Evolutionary conservation across 768 basidiomycete genomes (phyloP).

Genomic region (Mycena polygramma): DNA sequence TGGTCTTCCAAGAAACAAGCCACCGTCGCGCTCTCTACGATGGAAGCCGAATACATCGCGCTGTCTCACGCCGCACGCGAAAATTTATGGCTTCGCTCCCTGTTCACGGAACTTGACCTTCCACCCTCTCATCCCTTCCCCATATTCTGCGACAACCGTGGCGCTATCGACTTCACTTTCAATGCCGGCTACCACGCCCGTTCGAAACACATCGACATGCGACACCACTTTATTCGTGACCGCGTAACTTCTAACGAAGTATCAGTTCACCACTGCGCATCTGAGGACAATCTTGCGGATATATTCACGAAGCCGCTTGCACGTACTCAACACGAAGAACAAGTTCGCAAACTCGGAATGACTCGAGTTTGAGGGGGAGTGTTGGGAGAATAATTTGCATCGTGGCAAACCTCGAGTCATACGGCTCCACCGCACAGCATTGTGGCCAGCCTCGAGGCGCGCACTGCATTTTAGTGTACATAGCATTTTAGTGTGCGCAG

Average conservation of each 20-base stretch:
- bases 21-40: conserved; percentile 32
- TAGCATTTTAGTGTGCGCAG: too few species aligned
- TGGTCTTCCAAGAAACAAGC: conserved; percentile 51
- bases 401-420: conserved; percentile 2
- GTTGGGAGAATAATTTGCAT: conserved; percentile 3
- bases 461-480: too few species aligned
- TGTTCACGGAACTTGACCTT: conserved; percentile 35
- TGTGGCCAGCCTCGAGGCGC: too few species aligned
- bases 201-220: conserved; percentile 49
- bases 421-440: too few species aligned
- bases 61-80: conserved; percentile 46
- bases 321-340: conserved; percentile 18
- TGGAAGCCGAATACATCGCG: conserved; percentile 57
- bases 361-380: conserved; percentile 34
- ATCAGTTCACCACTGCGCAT: conserved; percentile 41
- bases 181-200: conserved; percentile 23
- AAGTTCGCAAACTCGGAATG: conserved; percentile 30
- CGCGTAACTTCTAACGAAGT: conserved; percentile 39
- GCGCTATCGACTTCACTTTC: conserved; percentile 23
- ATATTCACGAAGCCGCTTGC: conserved; percentile 48
- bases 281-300: conserved; percentile 45
- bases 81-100: too few species aligned
- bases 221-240: conserved; percentile 48
- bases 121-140: conserved; percentile 18
- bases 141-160: conserved; percentile 48